A percentile compares a stretch with the other conserved stretches of the same genome.
These are phyloP conservation scores for Cercophora scortea DNA, from an alignment of 495 filamentous ascomycete species.

Conservation along the genomic window DNA sequence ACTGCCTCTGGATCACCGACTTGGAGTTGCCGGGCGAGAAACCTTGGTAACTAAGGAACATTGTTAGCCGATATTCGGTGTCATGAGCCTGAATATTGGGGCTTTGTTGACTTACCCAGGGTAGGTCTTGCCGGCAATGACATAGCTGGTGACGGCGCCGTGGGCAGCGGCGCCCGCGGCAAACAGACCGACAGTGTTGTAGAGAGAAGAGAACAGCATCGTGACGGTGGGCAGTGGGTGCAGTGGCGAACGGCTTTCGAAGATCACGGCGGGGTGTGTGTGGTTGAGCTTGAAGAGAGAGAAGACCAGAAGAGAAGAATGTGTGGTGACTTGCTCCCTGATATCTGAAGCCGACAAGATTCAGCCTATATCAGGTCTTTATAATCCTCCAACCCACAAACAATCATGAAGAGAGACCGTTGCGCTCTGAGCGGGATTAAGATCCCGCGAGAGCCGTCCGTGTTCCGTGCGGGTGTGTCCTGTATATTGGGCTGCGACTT, in stretches of 20 bases:
- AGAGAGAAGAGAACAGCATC: slow-evolving; percentile 17
- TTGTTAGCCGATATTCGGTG: background rate
- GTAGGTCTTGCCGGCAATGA: slow-evolving; percentile 43
- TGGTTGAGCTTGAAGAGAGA: too few species aligned
- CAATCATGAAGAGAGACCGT: too few species aligned
- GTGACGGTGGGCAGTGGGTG: background rate
- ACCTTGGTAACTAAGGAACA: slow-evolving; percentile 35
- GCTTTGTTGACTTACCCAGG: slow-evolving; percentile 27
- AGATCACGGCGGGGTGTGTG: too few species aligned
- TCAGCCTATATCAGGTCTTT: too few species aligned
- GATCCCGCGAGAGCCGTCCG: too few species aligned
- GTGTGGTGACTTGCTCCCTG: too few species aligned
- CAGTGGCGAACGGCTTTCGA: background rate
- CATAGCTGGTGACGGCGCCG: slow-evolving; percentile 51
- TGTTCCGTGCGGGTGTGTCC: too few species aligned
- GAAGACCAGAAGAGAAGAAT: too few species aligned
- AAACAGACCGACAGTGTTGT: slow-evolving; percentile 15
- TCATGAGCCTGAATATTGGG: background rate
- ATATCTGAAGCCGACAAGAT: too few species aligned
- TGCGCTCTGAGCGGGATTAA: too few species aligned
- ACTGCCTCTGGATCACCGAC: slow-evolving; percentile 48
- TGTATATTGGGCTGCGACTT: too few species aligned
- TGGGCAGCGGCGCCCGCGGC: slow-evolving; percentile 40
- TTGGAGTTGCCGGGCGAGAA: slow-evolving; percentile 38
- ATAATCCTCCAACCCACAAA: too few species aligned